Conservation (phyloP, 768 basidiomycete species). For the Saitozyma podzolica region DNA sequence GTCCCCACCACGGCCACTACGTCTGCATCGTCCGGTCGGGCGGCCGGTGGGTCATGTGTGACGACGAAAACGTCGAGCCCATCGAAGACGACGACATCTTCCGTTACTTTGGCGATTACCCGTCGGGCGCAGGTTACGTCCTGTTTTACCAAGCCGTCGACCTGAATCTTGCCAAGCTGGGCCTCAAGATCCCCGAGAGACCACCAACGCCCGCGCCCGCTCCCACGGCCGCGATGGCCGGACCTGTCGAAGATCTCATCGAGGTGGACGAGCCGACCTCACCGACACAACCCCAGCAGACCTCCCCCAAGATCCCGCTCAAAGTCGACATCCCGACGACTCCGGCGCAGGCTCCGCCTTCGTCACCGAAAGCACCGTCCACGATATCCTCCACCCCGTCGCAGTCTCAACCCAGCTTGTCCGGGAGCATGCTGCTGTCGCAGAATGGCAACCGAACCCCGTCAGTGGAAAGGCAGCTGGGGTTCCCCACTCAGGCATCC, state of each 20-base stretch:
- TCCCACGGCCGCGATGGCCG: not conserved
- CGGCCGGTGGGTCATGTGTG: slow-evolving; percentile 85
- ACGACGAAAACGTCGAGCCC: slow-evolving; percentile 87
- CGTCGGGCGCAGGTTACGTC: slow-evolving; percentile 85
- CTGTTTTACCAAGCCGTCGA: slow-evolving; percentile 95
- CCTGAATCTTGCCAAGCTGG: slow-evolving; percentile 71
- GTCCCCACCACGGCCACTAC: slow-evolving; percentile 98
- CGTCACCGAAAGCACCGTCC: not conserved
- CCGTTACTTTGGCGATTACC: slow-evolving; percentile 85
- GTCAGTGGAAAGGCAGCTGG: not conserved
- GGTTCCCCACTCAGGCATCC: not conserved
- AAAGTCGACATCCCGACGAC: not conserved
- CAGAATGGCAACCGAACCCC: not conserved
- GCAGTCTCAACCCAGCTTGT: not conserved
- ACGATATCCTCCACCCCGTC: not conserved
- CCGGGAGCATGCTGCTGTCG: not conserved
- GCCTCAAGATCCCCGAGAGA: slow-evolving; percentile 57
- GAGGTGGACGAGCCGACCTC: slow-evolving; percentile 12
- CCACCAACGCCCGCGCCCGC: slow-evolving; percentile 10
- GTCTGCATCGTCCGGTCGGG: slow-evolving; percentile 87
- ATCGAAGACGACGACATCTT: slow-evolving; percentile 87
- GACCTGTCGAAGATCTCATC: slow-evolving; percentile 10
- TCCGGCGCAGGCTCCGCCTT: not conserved
- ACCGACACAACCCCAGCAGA: not conserved
- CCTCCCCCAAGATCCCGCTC: slow-evolving; percentile 1